Evolutionary conservation across 345 rosid species (phyloP), one percentile per base, ranked within the genome.

Genomic region (Lepidium aucheri): DNA sequence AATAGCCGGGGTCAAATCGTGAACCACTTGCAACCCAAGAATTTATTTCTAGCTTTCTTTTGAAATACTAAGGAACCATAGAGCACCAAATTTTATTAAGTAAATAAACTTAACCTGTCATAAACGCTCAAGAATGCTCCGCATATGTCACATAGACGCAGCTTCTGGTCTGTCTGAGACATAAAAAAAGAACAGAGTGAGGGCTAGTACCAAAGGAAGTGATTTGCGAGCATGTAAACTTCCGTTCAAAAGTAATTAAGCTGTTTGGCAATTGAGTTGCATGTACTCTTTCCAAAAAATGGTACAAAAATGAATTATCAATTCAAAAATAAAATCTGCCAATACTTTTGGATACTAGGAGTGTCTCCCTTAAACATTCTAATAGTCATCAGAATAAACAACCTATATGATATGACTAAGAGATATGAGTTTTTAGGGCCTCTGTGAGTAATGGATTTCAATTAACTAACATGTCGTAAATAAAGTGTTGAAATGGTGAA

Each of bases 81-180:
- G 86, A 84, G 53, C 54, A 47, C 33, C 33, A 56, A 9, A 4
- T 7, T 16, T 18, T 17, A 38, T 24, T 14, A 38, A 63, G 66
- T 54, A 79, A 33, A 49, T 35, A 76, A 54, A 72, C 6, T 46
- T 61, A 79, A 94, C 99, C 96, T 88, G 82, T 88, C 99, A 86
- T 94, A 94, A 46, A 94, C 97, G 67, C 98, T 95, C 80, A 95
- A 79, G 75, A 95, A 95, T 69, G 99, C 99, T 80, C 99, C 99
- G 67, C 97, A 95, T 67, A 95, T 95, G 83, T 95, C 99, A 75
- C 99, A 95, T 74, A 95, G 93, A 17, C 99, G 95, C 60, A 95
- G 85, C 90, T 95, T 95, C 83, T 95, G 99, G 80, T 95, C 99
- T 65, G 99, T 91, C 99, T 95, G 97, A 59, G 73, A 77, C 14